These are phyloP conservation scores for Ceratobasidium sp. DNA, from an alignment of 1,284 basidiomycete genomes.

Conservation along the genomic window DNA sequence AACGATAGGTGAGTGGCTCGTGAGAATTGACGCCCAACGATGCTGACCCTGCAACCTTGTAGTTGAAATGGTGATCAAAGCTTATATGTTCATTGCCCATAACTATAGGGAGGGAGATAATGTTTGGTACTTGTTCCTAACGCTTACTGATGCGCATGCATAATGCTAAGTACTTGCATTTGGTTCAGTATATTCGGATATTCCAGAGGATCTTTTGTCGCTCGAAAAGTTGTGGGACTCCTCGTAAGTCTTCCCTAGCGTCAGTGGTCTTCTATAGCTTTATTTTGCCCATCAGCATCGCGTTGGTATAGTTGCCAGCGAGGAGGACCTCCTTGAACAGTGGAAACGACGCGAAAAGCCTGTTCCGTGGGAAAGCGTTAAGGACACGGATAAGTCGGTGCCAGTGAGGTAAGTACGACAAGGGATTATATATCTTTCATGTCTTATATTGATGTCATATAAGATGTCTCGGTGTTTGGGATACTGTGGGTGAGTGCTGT, in stretches of 20 bases:
- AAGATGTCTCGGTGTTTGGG: conserved; percentile 37
- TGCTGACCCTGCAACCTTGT: neutral
- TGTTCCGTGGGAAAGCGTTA: conserved; percentile 30
- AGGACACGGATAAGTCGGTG: conserved; percentile 7
- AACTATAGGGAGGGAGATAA: conserved; percentile 25
- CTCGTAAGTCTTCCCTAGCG: conserved; percentile 19
- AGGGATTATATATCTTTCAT: neutral
- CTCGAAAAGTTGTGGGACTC: conserved; percentile 42
- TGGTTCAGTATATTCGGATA: conserved; percentile 25
- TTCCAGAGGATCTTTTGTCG: conserved; percentile 44
- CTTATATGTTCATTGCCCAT: conserved; percentile 29
- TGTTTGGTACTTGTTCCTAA: conserved; percentile 13
- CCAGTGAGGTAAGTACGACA: conserved; percentile 9
- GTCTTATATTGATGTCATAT: neutral
- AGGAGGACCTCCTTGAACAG: conserved; percentile 26
- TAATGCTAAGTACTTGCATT: neutral
- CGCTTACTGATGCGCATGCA: no score
- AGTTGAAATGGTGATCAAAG: conserved; percentile 39
- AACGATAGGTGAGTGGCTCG: conserved; percentile 14
- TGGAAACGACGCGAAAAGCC: conserved; percentile 37
- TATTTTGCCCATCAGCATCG: conserved; percentile 8
- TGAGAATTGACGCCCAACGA: neutral
- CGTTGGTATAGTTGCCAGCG: conserved; percentile 30
- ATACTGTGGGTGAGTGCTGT: conserved; percentile 30
- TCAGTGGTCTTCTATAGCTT: neutral